phyloP scores from a whole-genome alignment of 495 filamentous ascomycete genomes.

The Aspergillus nanangensis region DNA sequence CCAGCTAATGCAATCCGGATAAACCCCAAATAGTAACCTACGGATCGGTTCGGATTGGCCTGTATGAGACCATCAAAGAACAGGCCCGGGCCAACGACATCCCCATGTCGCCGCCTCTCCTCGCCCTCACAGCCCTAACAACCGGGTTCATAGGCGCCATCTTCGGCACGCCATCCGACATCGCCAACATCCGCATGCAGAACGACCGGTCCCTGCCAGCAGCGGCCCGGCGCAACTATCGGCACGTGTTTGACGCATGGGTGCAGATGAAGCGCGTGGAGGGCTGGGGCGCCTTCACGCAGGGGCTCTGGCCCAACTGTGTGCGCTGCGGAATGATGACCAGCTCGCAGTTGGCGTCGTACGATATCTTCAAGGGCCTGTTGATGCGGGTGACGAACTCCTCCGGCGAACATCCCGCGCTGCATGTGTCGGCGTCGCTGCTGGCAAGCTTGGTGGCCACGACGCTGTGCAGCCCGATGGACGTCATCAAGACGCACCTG shows the following conservation, averaged over 20 bases:
- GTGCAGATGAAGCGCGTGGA: conserved; percentile 73
- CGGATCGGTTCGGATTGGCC: conserved; percentile 35
- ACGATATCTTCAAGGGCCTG: conserved; percentile 78
- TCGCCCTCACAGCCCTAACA: conserved; percentile 65
- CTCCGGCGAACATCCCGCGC: conserved; percentile 56
- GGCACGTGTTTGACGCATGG: conserved; percentile 74
- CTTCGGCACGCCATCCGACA: conserved; percentile 81
- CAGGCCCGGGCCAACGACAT: conserved; percentile 43
- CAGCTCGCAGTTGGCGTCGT: conserved; percentile 73
- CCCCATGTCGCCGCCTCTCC: conserved; percentile 50
- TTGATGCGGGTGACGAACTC: conserved; percentile 6
- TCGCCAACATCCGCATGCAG: conserved; percentile 92
- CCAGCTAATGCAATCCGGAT: background rate
- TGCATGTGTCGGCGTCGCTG: conserved; percentile 74
- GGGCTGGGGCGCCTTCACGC: conserved; percentile 58
- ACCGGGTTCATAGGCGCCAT: conserved; percentile 81
- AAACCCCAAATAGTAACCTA: conserved; percentile 42
- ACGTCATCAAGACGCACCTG: conserved; percentile 85
- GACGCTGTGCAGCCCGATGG: conserved; percentile 83
- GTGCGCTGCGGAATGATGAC: conserved; percentile 83
- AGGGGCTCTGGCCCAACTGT: conserved; percentile 80
- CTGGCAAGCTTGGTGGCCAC: conserved; percentile 82
- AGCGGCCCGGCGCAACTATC: conserved; percentile 69
- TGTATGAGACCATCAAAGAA: conserved; percentile 69
- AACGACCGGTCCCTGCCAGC: conserved; percentile 72